phyloP scores from a whole-genome alignment of 2,329 filamentous ascomycete species.

The Aspergillus vadensis region DNA sequence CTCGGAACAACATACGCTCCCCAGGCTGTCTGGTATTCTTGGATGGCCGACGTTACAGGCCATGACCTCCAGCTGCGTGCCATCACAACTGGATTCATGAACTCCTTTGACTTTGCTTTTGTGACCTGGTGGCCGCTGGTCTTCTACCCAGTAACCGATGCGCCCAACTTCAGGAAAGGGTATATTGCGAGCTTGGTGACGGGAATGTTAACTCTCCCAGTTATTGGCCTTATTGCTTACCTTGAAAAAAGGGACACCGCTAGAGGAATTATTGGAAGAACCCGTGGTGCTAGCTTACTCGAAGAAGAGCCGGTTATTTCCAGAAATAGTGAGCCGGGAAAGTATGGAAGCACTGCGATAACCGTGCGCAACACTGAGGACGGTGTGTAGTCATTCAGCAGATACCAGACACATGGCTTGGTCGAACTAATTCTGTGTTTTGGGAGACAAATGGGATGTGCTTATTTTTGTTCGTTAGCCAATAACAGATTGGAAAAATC shows the following conservation, averaged over 20 bases:
- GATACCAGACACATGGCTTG: too few relatives aligned
- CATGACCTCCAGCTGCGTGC: conserved; percentile 46
- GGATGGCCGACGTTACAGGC: conserved; percentile 48
- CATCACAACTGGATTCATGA: conserved; percentile 50
- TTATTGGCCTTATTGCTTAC: conserved; percentile 42
- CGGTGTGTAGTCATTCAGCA: neutral
- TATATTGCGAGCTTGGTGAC: conserved; percentile 46
- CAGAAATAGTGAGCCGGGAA: neutral
- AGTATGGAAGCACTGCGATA: neutral
- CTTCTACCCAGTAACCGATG: conserved; percentile 46
- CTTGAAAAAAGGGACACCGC: conserved; percentile 26
- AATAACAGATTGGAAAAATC: too few relatives aligned
- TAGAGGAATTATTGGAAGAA: conserved; percentile 3
- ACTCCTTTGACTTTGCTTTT: conserved; percentile 49
- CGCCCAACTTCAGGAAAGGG: conserved; percentile 42
- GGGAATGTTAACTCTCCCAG: conserved; percentile 40
- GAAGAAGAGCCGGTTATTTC: neutral
- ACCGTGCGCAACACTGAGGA: neutral
- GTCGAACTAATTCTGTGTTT: too few relatives aligned
- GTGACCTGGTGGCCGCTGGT: conserved; percentile 47
- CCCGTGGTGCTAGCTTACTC: neutral
- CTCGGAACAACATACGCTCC: conserved; percentile 50
- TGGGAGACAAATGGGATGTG: too few relatives aligned
- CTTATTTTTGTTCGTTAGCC: too few relatives aligned
- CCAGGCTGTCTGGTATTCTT: conserved; percentile 52